Percentiles rank a stretch among this genome's conserved stretches.
Conservation (phyloP, 306 rosid genomes). For the Sophora flavescens region DNA sequence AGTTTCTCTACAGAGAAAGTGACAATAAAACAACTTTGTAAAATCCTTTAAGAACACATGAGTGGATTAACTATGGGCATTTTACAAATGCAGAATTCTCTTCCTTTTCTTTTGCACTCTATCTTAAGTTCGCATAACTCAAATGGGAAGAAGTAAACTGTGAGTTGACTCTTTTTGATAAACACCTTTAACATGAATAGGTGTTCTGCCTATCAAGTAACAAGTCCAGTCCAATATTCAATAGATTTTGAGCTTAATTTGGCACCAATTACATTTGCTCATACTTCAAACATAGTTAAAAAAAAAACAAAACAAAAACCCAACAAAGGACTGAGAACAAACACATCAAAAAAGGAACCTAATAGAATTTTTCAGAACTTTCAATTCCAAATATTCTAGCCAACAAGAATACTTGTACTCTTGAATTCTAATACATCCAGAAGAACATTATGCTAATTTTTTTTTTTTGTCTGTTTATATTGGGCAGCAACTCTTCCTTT, state of each 20-base stretch:
- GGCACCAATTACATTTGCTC: constrained; percentile 48
- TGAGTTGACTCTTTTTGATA: constrained; percentile 45
- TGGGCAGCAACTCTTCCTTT: constrained; percentile 40
- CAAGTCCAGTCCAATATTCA: constrained; percentile 36
- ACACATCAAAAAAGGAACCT: constrained; percentile 49
- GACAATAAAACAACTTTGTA: constrained; percentile 19
- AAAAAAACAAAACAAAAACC: constrained; percentile 40
- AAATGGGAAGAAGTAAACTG: constrained; percentile 33
- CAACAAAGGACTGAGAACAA: constrained; percentile 36
- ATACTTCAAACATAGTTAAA: constrained; percentile 46
- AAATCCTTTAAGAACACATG: constrained; percentile 32
- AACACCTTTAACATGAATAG: constrained; percentile 44
- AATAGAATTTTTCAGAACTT: constrained; percentile 46
- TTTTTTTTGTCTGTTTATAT: constrained; percentile 26
- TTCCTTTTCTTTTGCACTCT: constrained; percentile 14
- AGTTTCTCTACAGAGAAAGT: constrained; percentile 31
- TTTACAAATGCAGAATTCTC: constrained; percentile 38
- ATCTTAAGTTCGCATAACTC: constrained; percentile 31
- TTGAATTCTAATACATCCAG: constrained; percentile 47
- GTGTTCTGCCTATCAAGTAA: constrained; percentile 33
- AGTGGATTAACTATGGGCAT: constrained; percentile 33
- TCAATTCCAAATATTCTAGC: constrained; percentile 40
- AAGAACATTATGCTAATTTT: constrained; percentile 39
- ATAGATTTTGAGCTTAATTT: constrained; percentile 40
- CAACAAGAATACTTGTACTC: constrained; percentile 42